Conservation (phyloP, 177 flowering plant species). For the Tripterygium wilfordii region DNA sequence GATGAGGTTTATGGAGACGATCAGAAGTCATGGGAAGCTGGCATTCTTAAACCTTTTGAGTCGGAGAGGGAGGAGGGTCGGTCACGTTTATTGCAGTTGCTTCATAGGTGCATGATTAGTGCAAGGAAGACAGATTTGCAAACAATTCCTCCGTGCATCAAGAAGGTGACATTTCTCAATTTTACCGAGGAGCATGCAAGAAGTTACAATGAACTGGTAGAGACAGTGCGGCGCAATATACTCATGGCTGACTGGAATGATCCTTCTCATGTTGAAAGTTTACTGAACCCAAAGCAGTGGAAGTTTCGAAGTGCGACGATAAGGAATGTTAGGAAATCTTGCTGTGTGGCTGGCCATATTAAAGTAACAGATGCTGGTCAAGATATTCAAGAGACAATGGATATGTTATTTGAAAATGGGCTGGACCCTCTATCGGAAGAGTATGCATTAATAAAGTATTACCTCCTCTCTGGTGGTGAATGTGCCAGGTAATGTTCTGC, state of each 20-base stretch:
- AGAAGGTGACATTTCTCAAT: slow-evolving; percentile 58
- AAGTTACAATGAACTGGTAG: slow-evolving; percentile 93
- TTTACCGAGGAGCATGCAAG: slow-evolving; percentile 82
- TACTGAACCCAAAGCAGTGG: slow-evolving; percentile 95
- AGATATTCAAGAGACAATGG: slow-evolving; percentile 98
- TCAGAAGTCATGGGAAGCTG: slow-evolving; percentile 88
- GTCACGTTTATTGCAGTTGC: slow-evolving; percentile 63
- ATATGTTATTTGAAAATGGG: slow-evolving; percentile 66
- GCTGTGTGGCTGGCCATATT: slow-evolving; percentile 97
- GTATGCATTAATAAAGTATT: slow-evolving; percentile 52
- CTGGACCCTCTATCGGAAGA: slow-evolving; percentile 69
- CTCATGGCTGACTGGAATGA: slow-evolving; percentile 99
- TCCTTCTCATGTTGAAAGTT: slow-evolving; percentile 94
- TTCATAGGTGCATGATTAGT: slow-evolving; percentile 90
- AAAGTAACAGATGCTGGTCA: slow-evolving; percentile 80
- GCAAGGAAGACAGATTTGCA: slow-evolving; percentile 82
- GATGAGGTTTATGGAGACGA: slow-evolving; percentile 81
- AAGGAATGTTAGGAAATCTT: slow-evolving; percentile 81
- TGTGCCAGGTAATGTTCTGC: slow-evolving; percentile 61
- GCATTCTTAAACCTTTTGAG: slow-evolving; percentile 89
- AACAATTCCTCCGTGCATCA: slow-evolving; percentile 88
- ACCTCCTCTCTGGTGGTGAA: slow-evolving; percentile 63
- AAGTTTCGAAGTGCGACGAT: slow-evolving; percentile 75
- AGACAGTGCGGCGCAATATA: slow-evolving; percentile 84
- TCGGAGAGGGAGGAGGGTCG: slow-evolving; percentile 91